Percentiles rank a stretch among this genome's conserved stretches.
Conservation (phyloP, 2,329 filamentous ascomycete genomes). For the Pseudogymnoascus sp. region DNA sequence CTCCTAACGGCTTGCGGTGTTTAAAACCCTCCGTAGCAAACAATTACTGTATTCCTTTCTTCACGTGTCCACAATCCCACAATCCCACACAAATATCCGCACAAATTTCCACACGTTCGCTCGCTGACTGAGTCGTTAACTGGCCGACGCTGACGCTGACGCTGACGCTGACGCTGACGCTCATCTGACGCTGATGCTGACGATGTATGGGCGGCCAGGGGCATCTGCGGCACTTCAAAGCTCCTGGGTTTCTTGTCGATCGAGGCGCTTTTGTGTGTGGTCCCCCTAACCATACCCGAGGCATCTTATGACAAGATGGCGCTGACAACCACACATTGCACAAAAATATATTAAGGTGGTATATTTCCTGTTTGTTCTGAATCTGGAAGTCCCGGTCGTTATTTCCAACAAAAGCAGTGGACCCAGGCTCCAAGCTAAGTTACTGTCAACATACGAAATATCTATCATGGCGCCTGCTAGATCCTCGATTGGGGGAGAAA, state of each 20-base stretch:
- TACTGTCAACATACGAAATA: neutral
- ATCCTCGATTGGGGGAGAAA: neutral
- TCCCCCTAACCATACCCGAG: neutral
- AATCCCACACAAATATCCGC: neutral
- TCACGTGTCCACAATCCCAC: neutral
- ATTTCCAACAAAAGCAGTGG: neutral
- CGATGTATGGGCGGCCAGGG: no score
- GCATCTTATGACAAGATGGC: neutral
- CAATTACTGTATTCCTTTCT: constrained; percentile 13
- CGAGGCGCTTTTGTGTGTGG: neutral
- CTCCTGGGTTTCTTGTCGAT: neutral
- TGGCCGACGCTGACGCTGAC: no score
- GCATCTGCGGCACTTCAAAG: neutral
- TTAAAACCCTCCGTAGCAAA: no score
- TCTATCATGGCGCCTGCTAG: neutral
- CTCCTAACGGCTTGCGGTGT: neutral
- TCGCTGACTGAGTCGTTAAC: no score
- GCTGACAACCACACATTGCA: neutral
- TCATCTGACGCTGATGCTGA: neutral
- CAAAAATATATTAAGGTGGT: neutral
- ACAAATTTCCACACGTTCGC: no score
- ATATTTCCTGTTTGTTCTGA: neutral
- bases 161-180: neutral
- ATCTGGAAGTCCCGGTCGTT: neutral
- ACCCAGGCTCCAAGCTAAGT: constrained; percentile 1